phyloP scores from a whole-genome alignment of 371 early-diverging fungal genomes.

The Rhizopus sp. region DNA sequence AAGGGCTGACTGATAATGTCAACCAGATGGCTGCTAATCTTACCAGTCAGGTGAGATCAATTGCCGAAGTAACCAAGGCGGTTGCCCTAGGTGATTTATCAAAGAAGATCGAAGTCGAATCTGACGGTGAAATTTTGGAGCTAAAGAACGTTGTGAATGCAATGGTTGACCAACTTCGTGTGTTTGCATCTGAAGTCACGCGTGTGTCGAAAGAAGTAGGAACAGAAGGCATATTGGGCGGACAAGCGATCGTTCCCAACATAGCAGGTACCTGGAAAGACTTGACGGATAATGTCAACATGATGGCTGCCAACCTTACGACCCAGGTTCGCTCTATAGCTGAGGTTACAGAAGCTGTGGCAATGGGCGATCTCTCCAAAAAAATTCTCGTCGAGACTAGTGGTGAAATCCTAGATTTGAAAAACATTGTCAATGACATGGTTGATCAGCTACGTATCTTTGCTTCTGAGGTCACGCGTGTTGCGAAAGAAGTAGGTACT shows the following conservation, averaged over 20 bases:
- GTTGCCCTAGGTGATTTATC: constrained; percentile 44
- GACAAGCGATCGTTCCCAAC: constrained; percentile 39
- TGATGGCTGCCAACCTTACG: constrained; percentile 52
- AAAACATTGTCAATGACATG: constrained; percentile 26
- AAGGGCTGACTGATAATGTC: constrained; percentile 60
- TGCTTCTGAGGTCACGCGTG: constrained; percentile 59
- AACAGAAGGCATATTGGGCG: constrained; percentile 52
- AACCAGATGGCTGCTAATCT: constrained; percentile 67
- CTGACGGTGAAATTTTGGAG: constrained; percentile 45
- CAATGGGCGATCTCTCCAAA: constrained; percentile 54
- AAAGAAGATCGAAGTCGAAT: constrained; percentile 48
- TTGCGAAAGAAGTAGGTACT: constrained; percentile 62
- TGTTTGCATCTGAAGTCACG: constrained; percentile 48
- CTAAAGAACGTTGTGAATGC: constrained; percentile 46
- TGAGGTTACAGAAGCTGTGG: constrained; percentile 55
- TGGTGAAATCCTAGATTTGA: constrained; percentile 26
- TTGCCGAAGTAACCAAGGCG: constrained; percentile 61
- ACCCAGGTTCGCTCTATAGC: constrained; percentile 58
- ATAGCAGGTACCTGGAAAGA: constrained; percentile 58
- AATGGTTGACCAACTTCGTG: constrained; percentile 55
- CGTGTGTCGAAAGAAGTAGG: constrained; percentile 56
- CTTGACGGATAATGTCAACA: constrained; percentile 54
- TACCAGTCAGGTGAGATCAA: constrained; percentile 60
- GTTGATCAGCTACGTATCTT: constrained; percentile 28
- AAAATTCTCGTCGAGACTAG: constrained; percentile 43